Evolutionary conservation across 805 yeast genomes (phyloP).

Genomic region (Wickerhamiella allomyrinae): DNA sequence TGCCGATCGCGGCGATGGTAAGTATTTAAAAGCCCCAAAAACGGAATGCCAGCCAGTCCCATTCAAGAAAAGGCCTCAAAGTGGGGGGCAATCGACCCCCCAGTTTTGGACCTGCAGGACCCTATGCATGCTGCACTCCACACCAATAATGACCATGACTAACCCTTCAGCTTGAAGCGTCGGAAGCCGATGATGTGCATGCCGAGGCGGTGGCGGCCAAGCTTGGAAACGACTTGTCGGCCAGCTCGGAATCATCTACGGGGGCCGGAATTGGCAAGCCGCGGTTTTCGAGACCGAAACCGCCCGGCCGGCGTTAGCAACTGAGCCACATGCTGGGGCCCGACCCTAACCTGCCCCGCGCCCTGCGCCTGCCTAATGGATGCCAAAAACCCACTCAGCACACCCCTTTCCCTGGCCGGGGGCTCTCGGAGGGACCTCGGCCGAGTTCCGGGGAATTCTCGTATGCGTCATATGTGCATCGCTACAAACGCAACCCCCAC

Average conservation of each 20-base stretch:
- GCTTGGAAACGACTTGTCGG: background rate
- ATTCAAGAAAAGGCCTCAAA: too few relatives aligned
- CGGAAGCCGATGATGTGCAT: constrained; percentile 1
- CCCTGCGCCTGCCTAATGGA: too few relatives aligned
- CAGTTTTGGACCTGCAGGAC: background rate
- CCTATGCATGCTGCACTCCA: background rate
- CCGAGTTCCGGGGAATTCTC: background rate
- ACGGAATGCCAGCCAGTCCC: too few relatives aligned
- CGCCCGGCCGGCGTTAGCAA: constrained; percentile 11
- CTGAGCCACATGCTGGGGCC: too few relatives aligned
- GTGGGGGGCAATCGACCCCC: background rate
- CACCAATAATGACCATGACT: background rate
- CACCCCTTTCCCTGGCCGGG: too few relatives aligned
- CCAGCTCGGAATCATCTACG: background rate
- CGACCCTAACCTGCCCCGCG: too few relatives aligned
- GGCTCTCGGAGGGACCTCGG: background rate
- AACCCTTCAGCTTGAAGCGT: constrained; percentile 1
- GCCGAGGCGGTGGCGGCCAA: background rate
- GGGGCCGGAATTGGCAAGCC: constrained; percentile 5
- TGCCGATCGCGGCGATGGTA: constrained; percentile 5
- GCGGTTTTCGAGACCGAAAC: constrained; percentile 14
- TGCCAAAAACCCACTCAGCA: too few relatives aligned
- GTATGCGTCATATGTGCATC: background rate
- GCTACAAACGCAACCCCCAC: too few relatives aligned
- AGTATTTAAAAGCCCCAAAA: too few relatives aligned